A percentile compares a stretch with the other conserved stretches of the same genome.
Conservation (phyloP, 2,329 filamentous ascomycete genomes). For the Tolypocladium paradoxum region DNA sequence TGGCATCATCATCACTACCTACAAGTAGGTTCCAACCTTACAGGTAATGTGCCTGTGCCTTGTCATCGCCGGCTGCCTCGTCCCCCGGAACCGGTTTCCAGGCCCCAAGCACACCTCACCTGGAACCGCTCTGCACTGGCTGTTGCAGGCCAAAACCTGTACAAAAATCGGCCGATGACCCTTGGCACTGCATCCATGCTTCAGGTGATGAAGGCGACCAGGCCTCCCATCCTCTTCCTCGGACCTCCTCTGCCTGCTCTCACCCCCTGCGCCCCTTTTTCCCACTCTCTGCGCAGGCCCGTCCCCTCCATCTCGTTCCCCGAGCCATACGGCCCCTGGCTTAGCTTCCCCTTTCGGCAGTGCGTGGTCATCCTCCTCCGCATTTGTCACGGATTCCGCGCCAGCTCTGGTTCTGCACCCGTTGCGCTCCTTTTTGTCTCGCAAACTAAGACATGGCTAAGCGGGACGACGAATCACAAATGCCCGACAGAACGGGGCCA, state of each 20-base stretch:
- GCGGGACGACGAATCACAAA: constrained; percentile 1
- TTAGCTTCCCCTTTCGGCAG: constrained; percentile 9
- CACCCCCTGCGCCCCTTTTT: background rate
- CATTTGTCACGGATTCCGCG: constrained; percentile 3
- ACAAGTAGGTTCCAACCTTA: too few species aligned
- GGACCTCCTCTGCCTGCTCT: background rate
- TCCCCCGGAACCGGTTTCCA: background rate
- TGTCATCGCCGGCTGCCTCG: background rate
- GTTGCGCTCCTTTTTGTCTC: background rate
- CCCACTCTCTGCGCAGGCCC: background rate
- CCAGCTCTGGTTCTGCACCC: constrained; percentile 5
- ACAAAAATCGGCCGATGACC: background rate
- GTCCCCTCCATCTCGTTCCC: background rate
- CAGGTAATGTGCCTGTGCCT: too few species aligned
- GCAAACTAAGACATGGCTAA: constrained; percentile 3
- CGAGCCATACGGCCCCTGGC: background rate
- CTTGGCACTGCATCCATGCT: constrained; percentile 1
- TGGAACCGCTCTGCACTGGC: background rate
- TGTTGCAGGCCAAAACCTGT: background rate
- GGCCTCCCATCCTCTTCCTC: background rate
- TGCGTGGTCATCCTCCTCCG: constrained; percentile 5
- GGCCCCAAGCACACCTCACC: background rate
- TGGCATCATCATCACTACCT: background rate
- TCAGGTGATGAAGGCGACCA: background rate
- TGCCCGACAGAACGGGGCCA: background rate